Base-by-base conservation (phyloP, 441 rosid species). In the Populus hybrid region DNA sequence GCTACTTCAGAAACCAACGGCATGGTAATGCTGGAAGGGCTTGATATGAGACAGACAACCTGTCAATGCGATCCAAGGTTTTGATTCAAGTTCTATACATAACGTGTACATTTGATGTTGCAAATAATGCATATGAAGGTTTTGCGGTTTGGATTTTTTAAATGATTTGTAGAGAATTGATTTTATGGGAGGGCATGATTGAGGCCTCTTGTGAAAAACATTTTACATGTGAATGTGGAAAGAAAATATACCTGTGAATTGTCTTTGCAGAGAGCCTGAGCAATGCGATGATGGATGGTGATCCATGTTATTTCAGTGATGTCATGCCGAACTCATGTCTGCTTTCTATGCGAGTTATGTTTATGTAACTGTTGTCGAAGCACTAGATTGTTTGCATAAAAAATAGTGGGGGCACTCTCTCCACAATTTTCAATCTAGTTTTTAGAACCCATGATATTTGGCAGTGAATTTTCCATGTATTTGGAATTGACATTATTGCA, bases 1-100 rank as follows among this genome's bases (percentile, higher is more conserved):
- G 86, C 85, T 85, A 72, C 85, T 93, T 95, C 88, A 89, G 93
- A 81, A 93, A 80, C 89, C 97, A 92, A 73, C 86, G 99, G 63
- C 97, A 90, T 76, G 93, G 89, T 72, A 87, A 77, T 81, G 82
- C 88, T 0, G 93, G 89, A 36, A 89, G 97, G 82, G 89, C 91
- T 78, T 94, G 88, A 94, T 71, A 69, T 28, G 42, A 72, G 61
- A 69, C 10, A 28, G 67, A 73, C 31, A 77, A 78, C 35, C 50
- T 35, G 77, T 64, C 76, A 23, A 28, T 73, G 72, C 78, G 76
- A 66, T 76, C 69, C 67, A 21, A 78, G 81, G 77, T 82, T 79
- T 74, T 79, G 83, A 79, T 69, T 77, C 73, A 68, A 68, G 69
- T 79, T 68, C 50, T 45, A 80, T 84, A 76, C 79, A 69, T 79